These are phyloP conservation scores for Ruellia speciosa DNA, from an alignment of 305 asterid genomes.

Conservation along the genomic window DNA sequence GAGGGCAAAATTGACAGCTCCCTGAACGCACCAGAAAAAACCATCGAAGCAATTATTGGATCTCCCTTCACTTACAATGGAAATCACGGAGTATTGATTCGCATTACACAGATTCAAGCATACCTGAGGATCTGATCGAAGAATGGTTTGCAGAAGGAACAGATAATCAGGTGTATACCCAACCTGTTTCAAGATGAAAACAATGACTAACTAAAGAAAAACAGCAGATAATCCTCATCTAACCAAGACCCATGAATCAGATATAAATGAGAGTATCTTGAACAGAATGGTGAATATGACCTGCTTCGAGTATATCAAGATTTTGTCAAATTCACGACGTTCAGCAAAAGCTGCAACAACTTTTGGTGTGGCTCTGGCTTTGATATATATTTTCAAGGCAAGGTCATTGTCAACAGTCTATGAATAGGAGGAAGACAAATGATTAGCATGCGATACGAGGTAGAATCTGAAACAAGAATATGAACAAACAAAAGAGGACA, in stretches of 20 bases:
- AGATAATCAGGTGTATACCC: conserved; percentile 96
- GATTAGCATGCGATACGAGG: conserved; percentile 17
- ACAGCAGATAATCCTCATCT: conserved; percentile 8
- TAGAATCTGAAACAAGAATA: conserved; percentile 6
- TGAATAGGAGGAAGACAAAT: conserved; percentile 15
- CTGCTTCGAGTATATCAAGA: conserved; percentile 97
- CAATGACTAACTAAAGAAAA: conserved; percentile 4
- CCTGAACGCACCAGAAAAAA: conserved; percentile 41
- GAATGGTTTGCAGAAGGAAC: conserved; percentile 97
- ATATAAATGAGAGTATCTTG: not conserved
- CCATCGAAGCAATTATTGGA: not conserved
- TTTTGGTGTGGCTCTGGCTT: conserved; percentile 99
- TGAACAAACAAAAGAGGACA: not conserved
- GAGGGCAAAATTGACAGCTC: conserved; percentile 98
- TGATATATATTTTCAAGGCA: conserved; percentile 88
- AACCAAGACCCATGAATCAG: conserved; percentile 14
- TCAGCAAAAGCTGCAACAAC: conserved; percentile 99
- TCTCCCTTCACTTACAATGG: not conserved
- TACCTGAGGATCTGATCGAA: conserved; percentile 99
- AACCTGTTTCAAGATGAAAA: conserved; percentile 49
- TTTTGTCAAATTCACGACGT: conserved; percentile 96
- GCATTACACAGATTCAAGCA: conserved; percentile 16
- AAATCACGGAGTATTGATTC: conserved; percentile 12
- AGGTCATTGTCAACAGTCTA: conserved; percentile 99
- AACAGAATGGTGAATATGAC: conserved; percentile 27